phyloP scores from a whole-genome alignment of 2,329 filamentous ascomycete genomes.

The Fusarium scirpi region DNA sequence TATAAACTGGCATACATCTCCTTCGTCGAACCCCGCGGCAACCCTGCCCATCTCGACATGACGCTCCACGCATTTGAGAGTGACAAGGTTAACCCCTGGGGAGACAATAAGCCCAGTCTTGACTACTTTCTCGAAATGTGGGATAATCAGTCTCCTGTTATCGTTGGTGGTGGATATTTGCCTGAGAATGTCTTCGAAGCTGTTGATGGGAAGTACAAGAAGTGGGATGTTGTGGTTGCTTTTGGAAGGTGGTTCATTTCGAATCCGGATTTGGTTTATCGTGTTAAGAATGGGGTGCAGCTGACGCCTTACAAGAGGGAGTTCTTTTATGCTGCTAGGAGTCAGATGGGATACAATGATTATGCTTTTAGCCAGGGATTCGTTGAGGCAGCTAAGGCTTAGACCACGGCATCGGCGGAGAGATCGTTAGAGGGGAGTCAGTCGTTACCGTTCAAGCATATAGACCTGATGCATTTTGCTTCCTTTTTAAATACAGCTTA shows the following conservation, averaged over 20 bases:
- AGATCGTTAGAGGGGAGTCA: no score
- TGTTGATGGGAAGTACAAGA: constrained; percentile 43
- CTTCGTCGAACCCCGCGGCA: constrained; percentile 52
- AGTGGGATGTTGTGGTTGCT: constrained; percentile 45
- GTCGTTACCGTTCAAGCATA: background rate
- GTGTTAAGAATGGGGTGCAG: constrained; percentile 53
- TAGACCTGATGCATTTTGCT: background rate
- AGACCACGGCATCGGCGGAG: no score
- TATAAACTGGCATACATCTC: constrained; percentile 53
- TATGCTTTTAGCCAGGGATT: constrained; percentile 47
- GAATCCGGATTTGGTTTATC: constrained; percentile 54
- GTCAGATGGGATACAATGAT: constrained; percentile 47
- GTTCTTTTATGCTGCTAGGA: constrained; percentile 54
- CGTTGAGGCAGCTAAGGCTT: background rate
- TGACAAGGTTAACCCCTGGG: constrained; percentile 23
- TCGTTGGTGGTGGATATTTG: constrained; percentile 50
- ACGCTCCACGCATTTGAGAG: constrained; percentile 25
- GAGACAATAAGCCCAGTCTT: constrained; percentile 50
- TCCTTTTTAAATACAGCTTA: background rate
- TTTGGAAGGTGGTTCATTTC: constrained; percentile 54
- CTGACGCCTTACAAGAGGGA: constrained; percentile 54
- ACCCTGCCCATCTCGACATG: constrained; percentile 51
- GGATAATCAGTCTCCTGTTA: constrained; percentile 49
- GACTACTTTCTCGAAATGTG: constrained; percentile 51
- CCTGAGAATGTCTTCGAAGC: constrained; percentile 42